Evolutionary conservation across 1,139 yeast genomes (phyloP).

Genomic region (Fermentozyma sake): DNA sequence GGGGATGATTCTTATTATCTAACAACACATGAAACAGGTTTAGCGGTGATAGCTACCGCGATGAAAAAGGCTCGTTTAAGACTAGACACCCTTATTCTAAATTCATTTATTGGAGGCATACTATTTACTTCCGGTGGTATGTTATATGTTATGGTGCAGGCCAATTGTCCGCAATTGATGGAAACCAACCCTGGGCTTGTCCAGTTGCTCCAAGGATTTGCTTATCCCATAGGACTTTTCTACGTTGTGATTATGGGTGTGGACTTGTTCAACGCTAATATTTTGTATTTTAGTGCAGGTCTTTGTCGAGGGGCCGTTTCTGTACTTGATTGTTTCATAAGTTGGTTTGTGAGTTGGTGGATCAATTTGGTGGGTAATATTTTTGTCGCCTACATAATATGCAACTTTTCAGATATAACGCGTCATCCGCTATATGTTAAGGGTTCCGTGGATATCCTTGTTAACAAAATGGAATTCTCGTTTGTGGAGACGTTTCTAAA

Average conservation of each 20-base stretch:
- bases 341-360: slow-evolving; percentile 68
- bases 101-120: slow-evolving; percentile 67
- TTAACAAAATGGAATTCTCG: slow-evolving; percentile 39
- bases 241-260: slow-evolving; percentile 71
- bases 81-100: slow-evolving; percentile 51
- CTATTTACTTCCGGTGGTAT: slow-evolving; percentile 71
- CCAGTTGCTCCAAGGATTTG: slow-evolving; percentile 48
- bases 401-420: slow-evolving; percentile 51
- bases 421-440: slow-evolving; percentile 30
- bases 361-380: slow-evolving; percentile 60
- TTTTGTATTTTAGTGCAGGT: slow-evolving; percentile 65
- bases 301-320: slow-evolving; percentile 65
- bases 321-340: slow-evolving; percentile 53
- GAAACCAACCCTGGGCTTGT: slow-evolving; percentile 51
- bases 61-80: slow-evolving; percentile 75
- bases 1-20: slow-evolving; percentile 35
- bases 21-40: slow-evolving; percentile 74
- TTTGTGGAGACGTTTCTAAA: slow-evolving; percentile 60
- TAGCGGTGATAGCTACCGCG: slow-evolving; percentile 77
- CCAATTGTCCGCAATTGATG: slow-evolving; percentile 42
- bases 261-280: slow-evolving; percentile 69
- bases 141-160: slow-evolving; percentile 54
- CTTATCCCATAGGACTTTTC: slow-evolving; percentile 66
- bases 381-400: slow-evolving; percentile 60
- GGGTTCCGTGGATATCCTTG: slow-evolving; percentile 47